Conservation (phyloP, 805 yeast species). For the Metschnikowia henanensis region DNA sequence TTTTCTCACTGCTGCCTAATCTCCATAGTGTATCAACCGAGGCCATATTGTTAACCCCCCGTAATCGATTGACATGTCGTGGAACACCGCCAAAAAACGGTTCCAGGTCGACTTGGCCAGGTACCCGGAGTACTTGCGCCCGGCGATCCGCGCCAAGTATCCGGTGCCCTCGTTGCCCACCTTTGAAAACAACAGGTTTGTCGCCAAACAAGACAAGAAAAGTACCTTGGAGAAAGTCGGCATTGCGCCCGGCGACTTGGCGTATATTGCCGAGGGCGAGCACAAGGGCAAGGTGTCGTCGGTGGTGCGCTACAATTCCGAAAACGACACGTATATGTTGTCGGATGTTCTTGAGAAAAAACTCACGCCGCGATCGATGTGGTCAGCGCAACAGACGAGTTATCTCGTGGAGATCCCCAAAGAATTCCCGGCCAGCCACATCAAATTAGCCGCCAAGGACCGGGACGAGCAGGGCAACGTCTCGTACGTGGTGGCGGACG, state of each 20-base stretch:
- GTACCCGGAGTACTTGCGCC: conserved; percentile 33
- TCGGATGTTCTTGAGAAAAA: conserved; percentile 67
- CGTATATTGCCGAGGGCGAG: conserved; percentile 67
- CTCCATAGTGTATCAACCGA: background rate
- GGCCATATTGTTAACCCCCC: background rate
- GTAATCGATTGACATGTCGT: conserved; percentile 26
- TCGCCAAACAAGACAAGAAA: conserved; percentile 33
- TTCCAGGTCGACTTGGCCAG: conserved; percentile 36
- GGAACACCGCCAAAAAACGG: conserved; percentile 34
- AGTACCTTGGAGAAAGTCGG: conserved; percentile 55
- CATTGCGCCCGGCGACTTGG: conserved; percentile 74
- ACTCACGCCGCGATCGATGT: conserved; percentile 68
- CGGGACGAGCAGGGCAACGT: conserved; percentile 62
- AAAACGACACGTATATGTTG: conserved; percentile 61
- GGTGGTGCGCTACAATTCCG: conserved; percentile 57
- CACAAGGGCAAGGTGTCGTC: conserved; percentile 74
- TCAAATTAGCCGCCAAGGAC: conserved; percentile 78
- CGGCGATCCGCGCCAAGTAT: conserved; percentile 21
- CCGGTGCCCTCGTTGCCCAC: conserved; percentile 36
- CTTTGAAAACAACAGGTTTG: conserved; percentile 23
- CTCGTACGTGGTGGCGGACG: conserved; percentile 77
- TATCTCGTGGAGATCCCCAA: conserved; percentile 73
- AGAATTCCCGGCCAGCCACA: conserved; percentile 55
- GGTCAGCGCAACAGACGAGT: conserved; percentile 70
- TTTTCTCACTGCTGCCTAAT: conserved; percentile 5